A percentile compares a stretch with the other conserved stretches of the same genome.
phyloP scores from a whole-genome alignment of 2,329 filamentous ascomycete species.

The Fusarium anguioides region DNA sequence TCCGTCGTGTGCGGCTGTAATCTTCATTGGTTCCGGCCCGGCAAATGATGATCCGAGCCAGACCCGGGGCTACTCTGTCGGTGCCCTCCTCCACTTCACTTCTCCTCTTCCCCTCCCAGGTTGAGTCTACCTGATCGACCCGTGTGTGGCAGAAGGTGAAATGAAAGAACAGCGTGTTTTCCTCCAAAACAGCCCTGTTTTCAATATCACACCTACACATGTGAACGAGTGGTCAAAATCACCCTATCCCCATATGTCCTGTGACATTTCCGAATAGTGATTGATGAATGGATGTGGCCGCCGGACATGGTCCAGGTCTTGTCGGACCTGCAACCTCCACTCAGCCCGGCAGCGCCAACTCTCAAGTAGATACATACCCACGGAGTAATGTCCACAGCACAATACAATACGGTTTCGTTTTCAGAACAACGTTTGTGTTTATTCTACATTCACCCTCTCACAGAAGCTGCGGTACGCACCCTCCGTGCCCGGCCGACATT shows the following conservation, averaged over 20 bases:
- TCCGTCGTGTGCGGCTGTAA: background rate
- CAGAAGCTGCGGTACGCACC: conserved; percentile 11
- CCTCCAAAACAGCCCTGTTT: background rate
- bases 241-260: conserved; percentile 7
- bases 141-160: background rate
- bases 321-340: conserved; percentile 28
- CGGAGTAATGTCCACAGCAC: conserved; percentile 7
- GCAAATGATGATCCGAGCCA: conserved; percentile 31
- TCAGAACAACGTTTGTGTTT: background rate
- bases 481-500: conserved; percentile 21
- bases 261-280: conserved; percentile 13
- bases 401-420: conserved; percentile 1
- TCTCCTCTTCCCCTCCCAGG: conserved; percentile 9
- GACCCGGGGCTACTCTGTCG: conserved; percentile 33
- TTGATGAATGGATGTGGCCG: conserved; percentile 5
- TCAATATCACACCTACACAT: background rate
- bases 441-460: conserved; percentile 10
- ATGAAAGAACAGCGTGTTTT: background rate
- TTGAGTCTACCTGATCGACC: background rate
- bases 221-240: conserved; percentile 10
- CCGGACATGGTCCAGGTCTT: conserved; percentile 35
- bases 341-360: conserved; percentile 18
- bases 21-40: conserved; percentile 28
- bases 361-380: too few species aligned
- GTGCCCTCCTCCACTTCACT: conserved; percentile 32